A percentile compares a stretch with the other conserved stretches of the same genome.
These are phyloP conservation scores for Gossypium arboreum DNA, from an alignment of 345 rosid species.

Conservation along the genomic window DNA sequence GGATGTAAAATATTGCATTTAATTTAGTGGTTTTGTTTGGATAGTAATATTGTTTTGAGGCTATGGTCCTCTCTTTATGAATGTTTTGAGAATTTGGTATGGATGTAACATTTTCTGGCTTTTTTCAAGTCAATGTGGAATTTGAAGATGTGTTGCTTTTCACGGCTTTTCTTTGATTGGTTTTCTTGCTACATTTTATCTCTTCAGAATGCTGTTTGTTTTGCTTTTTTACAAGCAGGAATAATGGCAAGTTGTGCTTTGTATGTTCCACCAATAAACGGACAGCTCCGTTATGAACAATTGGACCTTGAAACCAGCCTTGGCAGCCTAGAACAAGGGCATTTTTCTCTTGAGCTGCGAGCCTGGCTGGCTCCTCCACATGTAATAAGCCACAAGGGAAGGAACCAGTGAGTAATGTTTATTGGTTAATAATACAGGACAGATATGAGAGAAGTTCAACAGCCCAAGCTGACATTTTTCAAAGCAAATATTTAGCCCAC, in stretches of 20 bases:
- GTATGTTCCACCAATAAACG: neutral
- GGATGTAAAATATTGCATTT: constrained; percentile 19
- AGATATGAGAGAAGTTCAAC: neutral
- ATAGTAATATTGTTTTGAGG: neutral
- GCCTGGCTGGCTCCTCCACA: neutral
- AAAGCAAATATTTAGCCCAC: neutral
- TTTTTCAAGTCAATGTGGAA: neutral
- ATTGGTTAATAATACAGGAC: too few species aligned
- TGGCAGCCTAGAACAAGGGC: neutral
- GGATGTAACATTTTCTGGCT: neutral
- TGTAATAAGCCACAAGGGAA: too few species aligned
- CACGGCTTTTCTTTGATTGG: neutral
- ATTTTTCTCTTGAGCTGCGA: neutral
- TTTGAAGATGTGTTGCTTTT: neutral
- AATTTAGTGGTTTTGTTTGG: constrained; percentile 10
- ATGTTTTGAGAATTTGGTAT: neutral
- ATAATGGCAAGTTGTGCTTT: neutral
- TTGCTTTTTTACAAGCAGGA: neutral
- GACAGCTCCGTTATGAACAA: neutral
- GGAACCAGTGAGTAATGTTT: too few species aligned
- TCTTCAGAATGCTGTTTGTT: neutral
- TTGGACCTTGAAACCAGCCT: neutral
- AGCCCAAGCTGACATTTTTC: neutral
- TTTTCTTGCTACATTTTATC: neutral
- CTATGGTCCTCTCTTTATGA: neutral